These are phyloP conservation scores for Aureobasidium sp. DNA, from an alignment of 2,329 filamentous ascomycete species.

Conservation along the genomic window DNA sequence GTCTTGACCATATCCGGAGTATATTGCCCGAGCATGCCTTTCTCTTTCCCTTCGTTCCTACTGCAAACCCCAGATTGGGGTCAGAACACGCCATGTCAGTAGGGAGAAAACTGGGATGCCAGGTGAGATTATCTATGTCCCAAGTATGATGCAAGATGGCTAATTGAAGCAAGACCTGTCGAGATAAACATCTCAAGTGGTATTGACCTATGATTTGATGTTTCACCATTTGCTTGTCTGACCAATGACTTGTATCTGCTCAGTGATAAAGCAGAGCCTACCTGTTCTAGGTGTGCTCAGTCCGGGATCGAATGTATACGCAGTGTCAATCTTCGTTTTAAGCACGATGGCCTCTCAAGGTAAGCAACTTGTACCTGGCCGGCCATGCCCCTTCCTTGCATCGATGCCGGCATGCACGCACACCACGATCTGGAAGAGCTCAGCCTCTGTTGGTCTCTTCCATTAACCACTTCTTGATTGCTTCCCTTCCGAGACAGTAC, in stretches of 20 bases:
- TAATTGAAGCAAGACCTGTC: constrained; percentile 21
- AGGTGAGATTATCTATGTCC: neutral
- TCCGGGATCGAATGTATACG: constrained; percentile 27
- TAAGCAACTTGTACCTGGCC: constrained; percentile 8
- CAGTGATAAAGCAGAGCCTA: constrained; percentile 25
- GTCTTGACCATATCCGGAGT: neutral
- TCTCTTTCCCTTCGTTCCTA: neutral
- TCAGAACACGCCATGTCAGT: neutral
- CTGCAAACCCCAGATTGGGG: neutral
- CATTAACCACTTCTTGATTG: too few relatives aligned
- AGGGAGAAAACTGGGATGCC: neutral
- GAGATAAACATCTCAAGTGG: constrained; percentile 27
- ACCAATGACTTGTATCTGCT: neutral
- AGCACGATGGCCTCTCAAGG: constrained; percentile 29
- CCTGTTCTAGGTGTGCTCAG: constrained; percentile 26
- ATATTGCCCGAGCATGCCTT: neutral
- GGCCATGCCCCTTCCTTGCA: neutral
- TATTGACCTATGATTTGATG: constrained; percentile 7
- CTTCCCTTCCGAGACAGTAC: too few relatives aligned
- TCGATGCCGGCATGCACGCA: neutral
- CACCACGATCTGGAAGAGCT: too few relatives aligned
- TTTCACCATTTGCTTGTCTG: neutral
- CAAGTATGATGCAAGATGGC: neutral
- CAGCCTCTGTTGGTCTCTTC: neutral
- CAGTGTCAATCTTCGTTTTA: constrained; percentile 29